Evolutionary conservation across 495 filamentous ascomycete genomes (phyloP).

Genomic region (Hyphodiscus hymeniophilus): DNA sequence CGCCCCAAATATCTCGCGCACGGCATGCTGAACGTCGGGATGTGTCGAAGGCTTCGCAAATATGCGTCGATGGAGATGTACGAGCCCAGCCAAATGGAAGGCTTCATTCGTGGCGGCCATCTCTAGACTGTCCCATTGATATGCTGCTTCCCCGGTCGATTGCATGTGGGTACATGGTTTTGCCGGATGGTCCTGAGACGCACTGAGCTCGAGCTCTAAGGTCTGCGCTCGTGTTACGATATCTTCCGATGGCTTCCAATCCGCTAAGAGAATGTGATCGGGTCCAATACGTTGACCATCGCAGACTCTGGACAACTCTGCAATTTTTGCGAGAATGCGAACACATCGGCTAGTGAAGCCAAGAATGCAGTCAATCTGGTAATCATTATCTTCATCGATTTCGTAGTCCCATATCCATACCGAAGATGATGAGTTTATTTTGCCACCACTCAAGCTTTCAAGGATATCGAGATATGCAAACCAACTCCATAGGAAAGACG

Average conservation of each 20-base stretch:
- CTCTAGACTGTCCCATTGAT: conserved; percentile 50
- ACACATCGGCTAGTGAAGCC: conserved; percentile 68
- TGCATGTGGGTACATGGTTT: conserved; percentile 39
- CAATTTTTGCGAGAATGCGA: conserved; percentile 64
- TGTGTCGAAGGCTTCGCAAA: conserved; percentile 49
- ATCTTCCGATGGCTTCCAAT: conserved; percentile 53
- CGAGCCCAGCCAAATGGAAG: conserved; percentile 71
- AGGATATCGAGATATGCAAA: conserved; percentile 80
- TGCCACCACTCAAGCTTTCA: conserved; percentile 64
- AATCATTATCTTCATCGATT: conserved; percentile 45
- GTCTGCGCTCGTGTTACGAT: conserved; percentile 44
- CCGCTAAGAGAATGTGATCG: conserved; percentile 36
- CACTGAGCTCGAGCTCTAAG: conserved; percentile 45
- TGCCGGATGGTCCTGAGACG: conserved; percentile 30
- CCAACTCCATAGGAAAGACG: conserved; percentile 79
- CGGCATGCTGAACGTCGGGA: conserved; percentile 51
- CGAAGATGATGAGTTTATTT: conserved; percentile 36
- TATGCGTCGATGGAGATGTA: conserved; percentile 70
- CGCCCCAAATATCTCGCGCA: conserved; percentile 53
- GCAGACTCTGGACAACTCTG: conserved; percentile 61
- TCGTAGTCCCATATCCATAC: conserved; percentile 33
- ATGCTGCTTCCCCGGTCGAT: conserved; percentile 32
- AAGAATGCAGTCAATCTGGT: conserved; percentile 69
- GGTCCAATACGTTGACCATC: conserved; percentile 60
- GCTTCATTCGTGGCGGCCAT: conserved; percentile 73